Base-by-base conservation (phyloP, 148 eudicot genomes). In the Rhododendron ferrugineum region DNA sequence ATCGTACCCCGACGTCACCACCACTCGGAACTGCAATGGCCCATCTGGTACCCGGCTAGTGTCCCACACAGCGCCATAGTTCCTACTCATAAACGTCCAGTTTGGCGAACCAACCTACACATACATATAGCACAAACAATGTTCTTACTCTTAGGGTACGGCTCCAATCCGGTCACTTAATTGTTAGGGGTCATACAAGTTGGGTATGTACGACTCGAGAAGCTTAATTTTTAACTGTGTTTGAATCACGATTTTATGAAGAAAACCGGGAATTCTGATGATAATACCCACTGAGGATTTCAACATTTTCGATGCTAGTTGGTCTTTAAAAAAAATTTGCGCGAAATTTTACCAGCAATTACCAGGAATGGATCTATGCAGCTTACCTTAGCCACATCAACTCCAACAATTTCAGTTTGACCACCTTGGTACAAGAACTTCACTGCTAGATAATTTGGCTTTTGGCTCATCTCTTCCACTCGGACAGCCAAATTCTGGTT, bases 401-500 rank as follows among this genome's bases (percentile, higher is more conserved):
- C 90, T n/a, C 68, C 91, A 10, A 91, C 90, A 14, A 96, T 96
- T 78, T 96, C 93, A 0, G 99, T 96, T 86, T 95, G 99, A 16
- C 99, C 99, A 60, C 99, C 99, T 91, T 95, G 97, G 87, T 90
- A 94, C 26, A 96, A 88, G 87, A 96, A 64, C 84, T 91, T 91
- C 50, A 96, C 90, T 6, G 94, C 96, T 79, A 96, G 89, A 80
- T 95, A 91, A 77, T 91, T 76, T n/a, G 96, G 94, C 78, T 90
- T 89, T 34, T 88, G 56, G 89, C 98, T 96, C 1, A 81, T 85
- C 76, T 96, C 98, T 82, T 94, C 97, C 49, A 96, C 96, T 6
- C 96, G 91, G 46, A 96, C 78, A 0, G 92, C 91, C 88, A 96
- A 68, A 58, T 93, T 93, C 88, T 88, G 86, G 30, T 92, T 91